These are phyloP conservation scores for Aspergillus ochraceoroseus DNA, from an alignment of 2,329 filamentous ascomycete species.

Conservation along the genomic window DNA sequence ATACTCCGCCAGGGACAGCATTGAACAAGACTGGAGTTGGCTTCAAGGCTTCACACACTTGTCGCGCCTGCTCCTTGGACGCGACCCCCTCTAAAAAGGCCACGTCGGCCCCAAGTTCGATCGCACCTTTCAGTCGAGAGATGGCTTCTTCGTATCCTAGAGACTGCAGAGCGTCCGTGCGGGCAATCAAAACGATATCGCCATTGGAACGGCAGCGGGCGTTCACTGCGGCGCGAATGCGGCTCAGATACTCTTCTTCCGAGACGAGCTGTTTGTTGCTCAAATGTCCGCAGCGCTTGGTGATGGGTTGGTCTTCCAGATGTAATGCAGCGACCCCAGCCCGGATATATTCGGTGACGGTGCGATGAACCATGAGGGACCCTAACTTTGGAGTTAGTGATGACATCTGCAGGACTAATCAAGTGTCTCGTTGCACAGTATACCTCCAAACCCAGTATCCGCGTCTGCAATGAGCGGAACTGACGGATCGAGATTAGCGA, in stretches of 20 bases:
- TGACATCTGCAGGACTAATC: too few relatives aligned
- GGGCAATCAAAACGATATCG: constrained; percentile 46
- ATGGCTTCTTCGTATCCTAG: constrained; percentile 42
- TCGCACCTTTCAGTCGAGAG: constrained; percentile 37
- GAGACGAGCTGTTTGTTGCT: constrained; percentile 40
- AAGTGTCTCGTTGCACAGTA: too few relatives aligned
- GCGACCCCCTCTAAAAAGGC: constrained; percentile 43
- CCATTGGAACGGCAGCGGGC: constrained; percentile 33
- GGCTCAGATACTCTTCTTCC: constrained; percentile 30
- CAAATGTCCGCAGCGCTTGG: constrained; percentile 42
- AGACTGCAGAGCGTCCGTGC: constrained; percentile 38
- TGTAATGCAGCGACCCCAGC: constrained; percentile 54
- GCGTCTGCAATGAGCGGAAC: constrained; percentile 52
- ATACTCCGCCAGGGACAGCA: not conserved
- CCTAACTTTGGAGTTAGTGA: constrained; percentile 17
- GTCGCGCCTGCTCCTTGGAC: constrained; percentile 18
- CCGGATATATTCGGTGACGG: constrained; percentile 49
- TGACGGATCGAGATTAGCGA: constrained; percentile 48
- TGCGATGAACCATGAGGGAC: constrained; percentile 47
- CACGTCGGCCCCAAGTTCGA: constrained; percentile 40
- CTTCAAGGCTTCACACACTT: constrained; percentile 10
- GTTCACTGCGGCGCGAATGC: constrained; percentile 39
- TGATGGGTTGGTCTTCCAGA: constrained; percentile 54
- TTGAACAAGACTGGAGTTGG: constrained; percentile 5
- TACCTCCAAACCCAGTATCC: constrained; percentile 51